Conservation (phyloP, 192 early-diverging fungal genomes). For the Backusella circina region DNA sequence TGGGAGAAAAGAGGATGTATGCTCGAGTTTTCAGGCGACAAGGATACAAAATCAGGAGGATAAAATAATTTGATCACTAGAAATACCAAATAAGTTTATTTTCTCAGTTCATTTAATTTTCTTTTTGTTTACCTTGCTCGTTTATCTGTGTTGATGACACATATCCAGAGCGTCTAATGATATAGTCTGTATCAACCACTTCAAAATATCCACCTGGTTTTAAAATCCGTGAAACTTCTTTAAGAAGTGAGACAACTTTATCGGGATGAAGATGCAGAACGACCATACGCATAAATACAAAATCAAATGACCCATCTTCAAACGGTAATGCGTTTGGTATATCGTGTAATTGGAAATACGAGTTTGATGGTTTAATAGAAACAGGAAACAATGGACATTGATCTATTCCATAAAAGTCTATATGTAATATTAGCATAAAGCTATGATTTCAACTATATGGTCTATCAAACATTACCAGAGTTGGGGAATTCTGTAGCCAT, state of each 20-base stretch:
- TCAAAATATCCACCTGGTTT: constrained; percentile 26
- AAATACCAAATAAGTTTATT: neutral
- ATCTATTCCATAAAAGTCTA: constrained; percentile 34
- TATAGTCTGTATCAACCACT: constrained; percentile 17
- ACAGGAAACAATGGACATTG: constrained; percentile 23
- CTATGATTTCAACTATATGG: neutral
- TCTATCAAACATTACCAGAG: constrained; percentile 3
- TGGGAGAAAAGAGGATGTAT: constrained; percentile 8
- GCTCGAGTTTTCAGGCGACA: neutral
- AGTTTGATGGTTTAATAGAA: constrained; percentile 29
- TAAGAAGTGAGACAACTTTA: neutral
- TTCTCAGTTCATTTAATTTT: neutral
- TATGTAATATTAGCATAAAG: neutral
- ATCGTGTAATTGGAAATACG: constrained; percentile 17
- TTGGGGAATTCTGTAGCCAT: constrained; percentile 31
- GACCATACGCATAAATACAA: constrained; percentile 14
- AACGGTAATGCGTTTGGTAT: neutral
- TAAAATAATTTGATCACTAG: neutral
- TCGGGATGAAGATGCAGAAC: constrained; percentile 1
- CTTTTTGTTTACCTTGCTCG: neutral
- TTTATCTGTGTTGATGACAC: neutral
- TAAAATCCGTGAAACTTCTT: constrained; percentile 16
- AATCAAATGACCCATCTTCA: constrained; percentile 3
- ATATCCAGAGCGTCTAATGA: constrained; percentile 5
- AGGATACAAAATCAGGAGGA: neutral